Percentiles rank a stretch among this genome's conserved stretches.
phyloP scores from a whole-genome alignment of 129 eudicot species.

The Artemisia tridentata region DNA sequence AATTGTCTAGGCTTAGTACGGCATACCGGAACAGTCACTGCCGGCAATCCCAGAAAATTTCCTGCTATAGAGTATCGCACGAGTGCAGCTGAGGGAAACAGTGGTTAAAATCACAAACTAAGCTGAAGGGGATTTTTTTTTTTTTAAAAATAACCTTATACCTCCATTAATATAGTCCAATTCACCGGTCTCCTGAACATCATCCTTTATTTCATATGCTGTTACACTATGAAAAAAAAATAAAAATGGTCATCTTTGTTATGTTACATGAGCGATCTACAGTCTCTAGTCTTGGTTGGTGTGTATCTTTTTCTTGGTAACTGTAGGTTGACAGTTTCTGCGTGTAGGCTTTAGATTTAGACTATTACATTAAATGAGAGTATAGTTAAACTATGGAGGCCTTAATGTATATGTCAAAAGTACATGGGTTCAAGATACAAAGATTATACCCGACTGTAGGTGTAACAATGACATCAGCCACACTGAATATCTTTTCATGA shows the following conservation, averaged over 20 bases:
- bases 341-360: slow-evolving; percentile 2
- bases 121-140: too few relatives aligned
- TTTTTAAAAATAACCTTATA: too few relatives aligned
- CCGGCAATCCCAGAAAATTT: slow-evolving; percentile 94
- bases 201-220: slow-evolving; percentile 67
- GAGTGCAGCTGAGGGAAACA: slow-evolving; percentile 62
- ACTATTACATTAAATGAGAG: background rate
- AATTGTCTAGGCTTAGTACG: background rate
- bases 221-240: slow-evolving; percentile 61
- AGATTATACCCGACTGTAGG: slow-evolving; percentile 80
- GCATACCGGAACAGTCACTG: slow-evolving; percentile 87
- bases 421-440: background rate
- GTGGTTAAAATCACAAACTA: background rate
- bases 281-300: background rate
- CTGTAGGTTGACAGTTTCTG: background rate
- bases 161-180: slow-evolving; percentile 96
- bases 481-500: slow-evolving; percentile 62
- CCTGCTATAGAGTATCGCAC: slow-evolving; percentile 89
- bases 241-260: background rate
- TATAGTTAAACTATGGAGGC: background rate
- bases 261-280: background rate
- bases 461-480: slow-evolving; percentile 89
- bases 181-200: slow-evolving; percentile 75
- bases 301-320: background rate
- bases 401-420: background rate